Conservation (phyloP, 179 eudicot genomes). For the Sideroxylon spinosum region DNA sequence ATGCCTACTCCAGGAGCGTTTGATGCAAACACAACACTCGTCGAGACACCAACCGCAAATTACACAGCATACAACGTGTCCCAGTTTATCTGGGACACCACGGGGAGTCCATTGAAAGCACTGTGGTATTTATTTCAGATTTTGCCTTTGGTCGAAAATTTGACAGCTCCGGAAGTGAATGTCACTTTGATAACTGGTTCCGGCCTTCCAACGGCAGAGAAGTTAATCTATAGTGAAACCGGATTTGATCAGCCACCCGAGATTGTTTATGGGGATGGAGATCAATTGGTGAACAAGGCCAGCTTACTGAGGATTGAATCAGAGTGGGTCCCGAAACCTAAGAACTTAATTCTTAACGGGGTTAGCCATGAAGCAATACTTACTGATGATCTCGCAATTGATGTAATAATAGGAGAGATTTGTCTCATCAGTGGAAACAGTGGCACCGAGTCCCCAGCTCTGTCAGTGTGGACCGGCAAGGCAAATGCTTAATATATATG, state of each 20-base stretch:
- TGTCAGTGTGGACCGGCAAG: too few relatives aligned
- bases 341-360: too few relatives aligned
- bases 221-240: constrained; percentile 44
- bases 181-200: constrained; percentile 18
- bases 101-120: constrained; percentile 53
- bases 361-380: too few relatives aligned
- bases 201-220: constrained; percentile 40
- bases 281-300: constrained; percentile 74
- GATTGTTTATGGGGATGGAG: constrained; percentile 72
- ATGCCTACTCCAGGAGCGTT: constrained; percentile 60
- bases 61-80: constrained; percentile 49
- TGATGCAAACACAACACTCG: constrained; percentile 33
- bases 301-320: constrained; percentile 54
- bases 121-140: constrained; percentile 47
- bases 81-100: constrained; percentile 43
- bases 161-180: constrained; percentile 44
- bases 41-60: constrained; percentile 39
- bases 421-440: too few relatives aligned
- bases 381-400: too few relatives aligned
- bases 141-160: constrained; percentile 48
- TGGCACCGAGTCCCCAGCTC: too few relatives aligned
- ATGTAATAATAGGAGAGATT: too few relatives aligned
- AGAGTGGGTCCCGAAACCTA: constrained; percentile 33
- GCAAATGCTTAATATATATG: too few relatives aligned
- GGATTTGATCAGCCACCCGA: constrained; percentile 71